Percentiles rank a stretch among this genome's conserved stretches.
phyloP scores from a whole-genome alignment of 208 protist species.

The Zelonia costaricensis region DNA sequence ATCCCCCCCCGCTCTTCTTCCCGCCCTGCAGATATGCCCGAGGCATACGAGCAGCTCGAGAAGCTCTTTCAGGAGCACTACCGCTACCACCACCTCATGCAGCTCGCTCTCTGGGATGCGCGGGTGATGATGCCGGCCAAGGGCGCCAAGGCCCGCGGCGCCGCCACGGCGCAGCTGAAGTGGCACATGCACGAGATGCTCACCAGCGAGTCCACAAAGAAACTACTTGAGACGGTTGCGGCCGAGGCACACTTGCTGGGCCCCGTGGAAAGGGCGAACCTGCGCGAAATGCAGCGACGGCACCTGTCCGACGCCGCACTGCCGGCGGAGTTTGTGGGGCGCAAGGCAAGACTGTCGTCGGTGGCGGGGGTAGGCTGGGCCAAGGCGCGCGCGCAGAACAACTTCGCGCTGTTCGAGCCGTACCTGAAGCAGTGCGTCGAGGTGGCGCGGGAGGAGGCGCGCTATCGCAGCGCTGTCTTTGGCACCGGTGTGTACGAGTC shows the following conservation, averaged over 20 bases:
- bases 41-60: conserved; percentile 54
- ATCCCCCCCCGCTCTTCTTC: neutral
- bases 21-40: neutral
- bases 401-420: conserved; percentile 46
- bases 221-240: conserved; percentile 27
- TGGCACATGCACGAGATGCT: conserved; percentile 38
- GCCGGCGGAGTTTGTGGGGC: conserved; percentile 38
- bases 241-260: conserved; percentile 18
- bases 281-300: conserved; percentile 49
- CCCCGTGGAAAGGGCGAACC: conserved; percentile 40
- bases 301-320: conserved; percentile 33
- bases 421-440: conserved; percentile 39
- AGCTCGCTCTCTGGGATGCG: conserved; percentile 49
- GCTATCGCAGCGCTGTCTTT: conserved; percentile 28
- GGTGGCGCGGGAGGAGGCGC: conserved; percentile 43
- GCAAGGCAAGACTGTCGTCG: conserved; percentile 33
- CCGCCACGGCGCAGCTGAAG: conserved; percentile 39
- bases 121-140: conserved; percentile 52
- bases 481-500: conserved; percentile 62
- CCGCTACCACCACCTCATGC: conserved; percentile 36
- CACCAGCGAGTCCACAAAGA: conserved; percentile 14
- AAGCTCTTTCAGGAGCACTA: conserved; percentile 36
- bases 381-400: conserved; percentile 44
- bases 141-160: conserved; percentile 27
- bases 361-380: conserved; percentile 36